phyloP scores from a whole-genome alignment of 805 yeast genomes.

The Ogataea nonfermentans region DNA sequence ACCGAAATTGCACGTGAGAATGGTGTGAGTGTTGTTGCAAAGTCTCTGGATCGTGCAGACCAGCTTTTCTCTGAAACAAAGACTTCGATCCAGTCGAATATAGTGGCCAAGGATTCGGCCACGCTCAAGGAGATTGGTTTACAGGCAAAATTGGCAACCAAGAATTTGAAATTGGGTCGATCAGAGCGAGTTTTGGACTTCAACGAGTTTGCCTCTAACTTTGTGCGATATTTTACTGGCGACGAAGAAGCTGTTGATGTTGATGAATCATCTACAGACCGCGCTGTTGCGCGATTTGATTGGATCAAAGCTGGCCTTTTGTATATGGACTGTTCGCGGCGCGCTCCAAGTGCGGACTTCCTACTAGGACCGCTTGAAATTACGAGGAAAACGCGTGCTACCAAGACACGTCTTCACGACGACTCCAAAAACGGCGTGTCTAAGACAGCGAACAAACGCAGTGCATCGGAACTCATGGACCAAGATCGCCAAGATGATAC shows the following conservation, averaged over 20 bases:
- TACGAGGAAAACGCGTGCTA: constrained; percentile 46
- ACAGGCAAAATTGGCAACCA: constrained; percentile 62
- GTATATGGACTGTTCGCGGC: constrained; percentile 44
- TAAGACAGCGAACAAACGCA: constrained; percentile 55
- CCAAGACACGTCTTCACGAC: constrained; percentile 39
- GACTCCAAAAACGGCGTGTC: constrained; percentile 38
- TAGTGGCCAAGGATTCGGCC: constrained; percentile 63
- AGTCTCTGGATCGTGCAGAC: constrained; percentile 46
- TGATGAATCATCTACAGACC: constrained; percentile 22
- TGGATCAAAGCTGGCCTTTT: constrained; percentile 62
- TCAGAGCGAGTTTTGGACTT: constrained; percentile 49
- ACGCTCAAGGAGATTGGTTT: constrained; percentile 59
- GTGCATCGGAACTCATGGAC: constrained; percentile 48
- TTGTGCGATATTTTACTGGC: constrained; percentile 35
- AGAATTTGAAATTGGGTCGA: constrained; percentile 58
- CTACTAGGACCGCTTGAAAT: constrained; percentile 69
- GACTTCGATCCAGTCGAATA: constrained; percentile 34
- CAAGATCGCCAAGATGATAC: constrained; percentile 54
- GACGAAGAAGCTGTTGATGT: constrained; percentile 24
- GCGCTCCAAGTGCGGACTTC: constrained; percentile 55
- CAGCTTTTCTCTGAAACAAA: constrained; percentile 43
- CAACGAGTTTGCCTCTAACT: constrained; percentile 44
- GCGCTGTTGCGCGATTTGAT: constrained; percentile 39
- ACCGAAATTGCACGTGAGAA: constrained; percentile 56
- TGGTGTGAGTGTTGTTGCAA: constrained; percentile 49